Base-by-base conservation (phyloP, 805 yeast species). In the Naumovozyma baii region DNA sequence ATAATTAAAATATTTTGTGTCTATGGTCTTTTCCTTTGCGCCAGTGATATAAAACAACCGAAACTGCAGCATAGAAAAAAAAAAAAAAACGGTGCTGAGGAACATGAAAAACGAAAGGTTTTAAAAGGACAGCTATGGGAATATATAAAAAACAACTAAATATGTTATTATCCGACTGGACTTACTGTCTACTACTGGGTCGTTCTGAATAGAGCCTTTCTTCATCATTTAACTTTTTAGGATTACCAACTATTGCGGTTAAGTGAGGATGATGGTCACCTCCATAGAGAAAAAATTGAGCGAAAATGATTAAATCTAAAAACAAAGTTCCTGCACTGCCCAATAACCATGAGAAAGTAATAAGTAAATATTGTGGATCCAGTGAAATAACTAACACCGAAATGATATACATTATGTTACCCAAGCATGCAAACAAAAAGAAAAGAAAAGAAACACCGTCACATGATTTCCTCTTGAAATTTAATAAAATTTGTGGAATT, bases 401-500 rank as follows among this genome's bases (percentile, higher is more conserved):
- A 12, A 84, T 72, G 31, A 92, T 95, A 52, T 87, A 92, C 1
- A 96, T 85, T 54, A 84, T 67, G 59, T 90, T 92, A 35, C 98
- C 98, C 41, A 90, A 66, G 59, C 96, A 87, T 16, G 98, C 97
- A 69, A 92, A 90, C 17, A 92, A 65, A 64, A 90, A 90, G 63
- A 92, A 90, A 70, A 90, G 70, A 55, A 92, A 85, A 9, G 95
- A 85, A 36, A 90, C 83, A 18, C 97, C 97, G 45, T 92, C 97
- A 58, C 96, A 87, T 2, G 94, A 82, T 63, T 87, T 88, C 55
- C 96, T 73, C 58, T 80, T 70, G 55, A 72, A 85, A 63, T 92
- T 92, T 44, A 90, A 70, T 42, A 85, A 59, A 39, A 92, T 85
- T 64, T 92, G 98, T 1, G 98, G 98, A 20, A 92, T 63, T 51